Conservation (phyloP, 352 stramenopile genomes). For the Phytophthora idaei region DNA sequence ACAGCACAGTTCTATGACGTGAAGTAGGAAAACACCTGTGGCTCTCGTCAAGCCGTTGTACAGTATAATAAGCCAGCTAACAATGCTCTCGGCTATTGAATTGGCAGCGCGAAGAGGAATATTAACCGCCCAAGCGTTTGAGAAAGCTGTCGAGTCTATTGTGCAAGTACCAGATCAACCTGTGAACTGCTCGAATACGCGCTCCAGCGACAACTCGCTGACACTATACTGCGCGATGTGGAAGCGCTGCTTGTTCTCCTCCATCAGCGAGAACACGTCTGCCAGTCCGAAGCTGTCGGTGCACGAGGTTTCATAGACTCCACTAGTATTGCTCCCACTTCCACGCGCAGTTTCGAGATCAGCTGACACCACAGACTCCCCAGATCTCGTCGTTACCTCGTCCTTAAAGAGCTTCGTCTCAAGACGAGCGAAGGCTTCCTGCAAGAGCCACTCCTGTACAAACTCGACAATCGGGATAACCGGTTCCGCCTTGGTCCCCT, state of each 20-base stretch:
- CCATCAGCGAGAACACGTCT: conserved; percentile 80
- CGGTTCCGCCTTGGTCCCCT: not conserved
- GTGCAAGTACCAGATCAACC: conserved; percentile 22
- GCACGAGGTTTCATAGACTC: conserved; percentile 74
- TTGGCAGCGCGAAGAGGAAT: too few relatives aligned
- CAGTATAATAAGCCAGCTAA: too few relatives aligned
- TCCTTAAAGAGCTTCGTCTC: conserved; percentile 61
- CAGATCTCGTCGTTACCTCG: conserved; percentile 48
- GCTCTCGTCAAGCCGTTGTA: too few relatives aligned
- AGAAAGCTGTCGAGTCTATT: not conserved
- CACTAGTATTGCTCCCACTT: conserved; percentile 60
- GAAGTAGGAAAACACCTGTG: too few relatives aligned
- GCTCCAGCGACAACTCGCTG: conserved; percentile 91
- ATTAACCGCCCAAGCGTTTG: not conserved
- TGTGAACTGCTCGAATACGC: conserved; percentile 94
- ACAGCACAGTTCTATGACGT: too few relatives aligned
- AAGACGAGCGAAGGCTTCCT: conserved; percentile 65
- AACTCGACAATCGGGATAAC: conserved; percentile 62
- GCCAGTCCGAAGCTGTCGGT: conserved; percentile 70
- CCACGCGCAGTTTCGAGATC: conserved; percentile 53
- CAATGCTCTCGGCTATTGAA: too few relatives aligned
- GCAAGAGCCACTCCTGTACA: conserved; percentile 78
- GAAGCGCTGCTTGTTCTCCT: conserved; percentile 74
- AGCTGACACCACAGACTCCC: conserved; percentile 51
- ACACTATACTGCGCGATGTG: conserved; percentile 91